Evolutionary conservation across 2,329 filamentous ascomycete species (phyloP), one percentile per base, ranked within the genome.

Genomic region (Penicillium occitanis): DNA sequence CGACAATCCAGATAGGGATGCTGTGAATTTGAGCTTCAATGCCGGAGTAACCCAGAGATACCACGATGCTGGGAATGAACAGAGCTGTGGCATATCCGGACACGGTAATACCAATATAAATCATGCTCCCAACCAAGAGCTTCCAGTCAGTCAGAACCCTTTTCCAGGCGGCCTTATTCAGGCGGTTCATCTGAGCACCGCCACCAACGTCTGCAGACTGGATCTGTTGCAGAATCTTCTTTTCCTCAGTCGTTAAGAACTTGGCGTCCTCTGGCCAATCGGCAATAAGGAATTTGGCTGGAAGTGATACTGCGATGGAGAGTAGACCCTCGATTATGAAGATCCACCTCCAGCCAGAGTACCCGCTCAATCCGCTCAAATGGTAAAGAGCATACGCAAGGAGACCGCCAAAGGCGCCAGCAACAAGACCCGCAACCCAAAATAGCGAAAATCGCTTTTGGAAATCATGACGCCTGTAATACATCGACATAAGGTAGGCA

Each of bases 381-480:
- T 75, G 71, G 14, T 70, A 68, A 17, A 78, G 67, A 7, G 66
- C 71, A 62, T 73, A 69, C 25, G 69, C 69, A 28, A 71, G 19
- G 11, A 76, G 72, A 65, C 83, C 82, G 5, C 80, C 76, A 64
- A 83, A 77, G 0, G 83, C 83, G 19, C 80, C 81, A 0, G 82
- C 79, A 60, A 85, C 76, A 55, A 76, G 79, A 50, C 81, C 83
- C 64, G 84, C 81, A 44, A 83, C 74, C 69, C 84, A 85, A 75
- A 85, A 85, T 17, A 81, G 71, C 0, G 80, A 75, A 66, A 74
- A 75, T 19, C 75, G 72, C 44, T 75, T 74, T 59, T 76, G 75
- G 14, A 76, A 71, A 17, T 77, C 75, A 63, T 75, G 71, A 25
- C 71, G 73, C 22, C 69, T 71, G 59, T 83, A 83, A 64, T 74